Evolutionary conservation across 768 basidiomycete species (phyloP).

Genomic region (Naganishia friedmannii): DNA sequence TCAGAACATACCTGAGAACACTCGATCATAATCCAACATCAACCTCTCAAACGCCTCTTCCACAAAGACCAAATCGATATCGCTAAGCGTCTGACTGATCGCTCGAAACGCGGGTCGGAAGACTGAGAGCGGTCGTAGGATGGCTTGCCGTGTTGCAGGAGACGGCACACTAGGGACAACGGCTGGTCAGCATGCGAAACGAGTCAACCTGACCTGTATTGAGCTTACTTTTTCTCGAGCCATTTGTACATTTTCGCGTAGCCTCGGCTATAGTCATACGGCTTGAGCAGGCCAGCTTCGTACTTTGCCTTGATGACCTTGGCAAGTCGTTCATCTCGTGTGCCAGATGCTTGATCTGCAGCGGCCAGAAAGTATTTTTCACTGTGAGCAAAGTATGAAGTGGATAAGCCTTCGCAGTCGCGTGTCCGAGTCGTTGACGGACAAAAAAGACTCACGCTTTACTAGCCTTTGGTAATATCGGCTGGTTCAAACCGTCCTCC

Average conservation of each 20-base stretch:
- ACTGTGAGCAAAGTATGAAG: conserved; percentile 56
- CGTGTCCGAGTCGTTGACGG: background rate
- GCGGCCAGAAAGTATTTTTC: conserved; percentile 89
- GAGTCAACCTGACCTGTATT: background rate
- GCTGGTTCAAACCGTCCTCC: conserved; percentile 18
- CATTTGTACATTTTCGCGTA: conserved; percentile 85
- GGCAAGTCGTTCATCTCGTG: conserved; percentile 81
- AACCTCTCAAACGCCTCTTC: conserved; percentile 96
- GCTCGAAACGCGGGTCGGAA: conserved; percentile 55
- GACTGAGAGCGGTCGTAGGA: conserved; percentile 70
- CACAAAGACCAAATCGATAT: conserved; percentile 83
- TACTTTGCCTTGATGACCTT: conserved; percentile 94
- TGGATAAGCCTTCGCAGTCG: background rate
- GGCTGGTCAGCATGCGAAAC: background rate
- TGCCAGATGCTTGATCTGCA: conserved; percentile 88
- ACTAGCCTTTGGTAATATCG: conserved; percentile 26
- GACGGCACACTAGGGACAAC: conserved; percentile 51
- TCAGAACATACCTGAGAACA: conserved; percentile 48
- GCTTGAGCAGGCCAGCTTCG: conserved; percentile 88
- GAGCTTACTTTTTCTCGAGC: conserved; percentile 87
- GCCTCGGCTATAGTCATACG: conserved; percentile 95
- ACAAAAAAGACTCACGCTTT: conserved; percentile 25
- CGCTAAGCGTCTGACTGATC: conserved; percentile 47
- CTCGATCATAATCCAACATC: conserved; percentile 90
- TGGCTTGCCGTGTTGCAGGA: conserved; percentile 84